Evolutionary conservation across 2,329 filamentous ascomycete species (phyloP), one percentile per base, ranked within the genome.

Genomic region (Phoma sp.): DNA sequence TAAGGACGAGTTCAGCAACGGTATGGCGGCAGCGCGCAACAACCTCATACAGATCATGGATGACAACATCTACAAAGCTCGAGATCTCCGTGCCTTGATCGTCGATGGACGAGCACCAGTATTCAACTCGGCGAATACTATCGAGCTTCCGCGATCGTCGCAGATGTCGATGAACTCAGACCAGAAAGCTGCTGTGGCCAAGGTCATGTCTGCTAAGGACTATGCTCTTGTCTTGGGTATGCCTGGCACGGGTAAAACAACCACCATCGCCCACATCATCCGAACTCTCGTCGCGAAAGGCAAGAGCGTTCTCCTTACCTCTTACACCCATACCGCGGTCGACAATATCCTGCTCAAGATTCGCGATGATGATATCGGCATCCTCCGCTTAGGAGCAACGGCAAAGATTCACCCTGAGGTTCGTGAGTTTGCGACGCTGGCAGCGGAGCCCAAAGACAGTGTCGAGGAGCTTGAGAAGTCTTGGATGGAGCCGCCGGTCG

Each of bases 271-370:
- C 5, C 93, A 98, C 72, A 97, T 99, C 64, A 98, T 99, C 67
- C 88, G 91, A 39, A 91, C 94, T 0, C 81, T 99, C 27, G 89
- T 95, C 5, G 87, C 89, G 0, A 91, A 96, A 73, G 90, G 92
- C 10, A 98, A 98, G 77, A 96, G 90, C 51, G 92, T 99, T 13
- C 80, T 99, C 6, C 80, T 99, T 36, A 96, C 95, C 0, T 97
- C 93, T 0, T 98, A 98, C 74, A 99, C 95, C 0, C 95, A 99
- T 71, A 96, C 93, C 1, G 95, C 95, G 3, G 95, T 99, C 3
- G 95, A 99, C 84, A 99, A 99, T 63, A 99, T 99, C 65, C 79
- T 99, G 6, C 81, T 99, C 57, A 99, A 99, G 76, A 87, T 99
- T 51, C 89, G 89, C 47, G 80, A 89, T 21, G 90, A 94, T 62